Evolutionary conservation across 345 rosid genomes (phyloP).

Genomic region (Ceriops decandra): DNA sequence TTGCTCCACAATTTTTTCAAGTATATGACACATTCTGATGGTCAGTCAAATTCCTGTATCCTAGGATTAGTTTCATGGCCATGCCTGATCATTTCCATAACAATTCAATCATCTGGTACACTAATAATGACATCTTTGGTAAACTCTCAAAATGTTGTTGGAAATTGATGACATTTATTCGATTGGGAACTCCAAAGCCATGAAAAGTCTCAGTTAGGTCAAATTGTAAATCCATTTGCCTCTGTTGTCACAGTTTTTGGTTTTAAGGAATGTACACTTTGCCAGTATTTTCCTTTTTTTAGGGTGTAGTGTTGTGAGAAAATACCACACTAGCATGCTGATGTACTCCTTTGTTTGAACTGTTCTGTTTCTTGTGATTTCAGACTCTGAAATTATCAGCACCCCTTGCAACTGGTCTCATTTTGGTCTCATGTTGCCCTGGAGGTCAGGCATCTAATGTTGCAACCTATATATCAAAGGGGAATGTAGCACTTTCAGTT

Average conservation of each 20-base stretch:
- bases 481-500: constrained; percentile 94
- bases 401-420: constrained; percentile 95
- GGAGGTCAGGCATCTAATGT: constrained; percentile 98
- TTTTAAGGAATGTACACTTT: background rate
- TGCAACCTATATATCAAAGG: constrained; percentile 93
- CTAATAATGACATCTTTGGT: background rate
- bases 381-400: constrained; percentile 88
- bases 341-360: constrained; percentile 1
- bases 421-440: constrained; percentile 95
- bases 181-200: background rate
- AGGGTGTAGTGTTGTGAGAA: background rate
- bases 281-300: background rate
- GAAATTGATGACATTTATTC: background rate
- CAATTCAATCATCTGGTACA: too few species aligned
- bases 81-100: too few species aligned
- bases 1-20: constrained; percentile 2
- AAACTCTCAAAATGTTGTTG: background rate
- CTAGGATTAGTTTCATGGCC: too few species aligned
- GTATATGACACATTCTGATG: background rate
- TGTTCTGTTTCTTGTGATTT: constrained; percentile 18
- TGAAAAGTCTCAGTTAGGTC: background rate
- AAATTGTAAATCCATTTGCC: background rate
- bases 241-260: background rate
- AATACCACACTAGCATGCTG: background rate
- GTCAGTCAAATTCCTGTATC: too few species aligned